Conservation (phyloP, 2,329 filamentous ascomycete species). For the Colletotrichum costaricense region DNA sequence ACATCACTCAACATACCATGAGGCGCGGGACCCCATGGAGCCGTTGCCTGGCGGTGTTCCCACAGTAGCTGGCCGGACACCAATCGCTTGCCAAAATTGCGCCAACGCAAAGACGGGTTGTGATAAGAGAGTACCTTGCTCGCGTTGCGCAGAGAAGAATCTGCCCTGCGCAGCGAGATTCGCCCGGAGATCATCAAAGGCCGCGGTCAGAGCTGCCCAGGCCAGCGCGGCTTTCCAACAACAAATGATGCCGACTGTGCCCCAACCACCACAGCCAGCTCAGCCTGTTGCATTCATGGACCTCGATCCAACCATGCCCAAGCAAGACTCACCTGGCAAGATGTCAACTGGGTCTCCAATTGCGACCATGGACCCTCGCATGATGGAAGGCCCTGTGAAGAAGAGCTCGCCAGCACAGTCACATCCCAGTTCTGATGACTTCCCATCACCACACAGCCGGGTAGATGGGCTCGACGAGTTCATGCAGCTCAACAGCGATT, state of each 20-base stretch:
- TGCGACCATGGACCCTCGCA: constrained; percentile 45
- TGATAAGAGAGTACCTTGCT: constrained; percentile 52
- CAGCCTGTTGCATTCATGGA: constrained; percentile 51
- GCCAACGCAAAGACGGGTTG: constrained; percentile 53
- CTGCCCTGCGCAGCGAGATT: constrained; percentile 56
- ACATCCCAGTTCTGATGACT: constrained; percentile 48
- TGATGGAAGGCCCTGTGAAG: constrained; percentile 43
- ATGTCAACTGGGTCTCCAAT: constrained; percentile 44
- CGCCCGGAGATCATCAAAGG: constrained; percentile 62
- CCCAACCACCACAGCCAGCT: constrained; percentile 35
- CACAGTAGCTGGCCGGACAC: constrained; percentile 50
- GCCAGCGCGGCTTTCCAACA: constrained; percentile 48
- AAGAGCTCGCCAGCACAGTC: constrained; percentile 47
- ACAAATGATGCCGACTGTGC: constrained; percentile 37
- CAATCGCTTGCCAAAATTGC: constrained; percentile 53
- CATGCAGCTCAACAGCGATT: constrained; percentile 50
- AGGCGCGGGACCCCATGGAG: constrained; percentile 59
- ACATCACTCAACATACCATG: constrained; percentile 64
- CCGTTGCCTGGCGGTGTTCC: constrained; percentile 55
- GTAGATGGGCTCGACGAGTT: constrained; percentile 55
- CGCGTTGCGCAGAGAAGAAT: constrained; percentile 50
- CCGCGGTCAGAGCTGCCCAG: constrained; percentile 55
- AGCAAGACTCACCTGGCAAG: constrained; percentile 41
- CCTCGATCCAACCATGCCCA: constrained; percentile 43
- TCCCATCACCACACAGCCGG: constrained; percentile 50